Conservation (phyloP, 169 alveolate genomes). For the Neospora caninum region DNA sequence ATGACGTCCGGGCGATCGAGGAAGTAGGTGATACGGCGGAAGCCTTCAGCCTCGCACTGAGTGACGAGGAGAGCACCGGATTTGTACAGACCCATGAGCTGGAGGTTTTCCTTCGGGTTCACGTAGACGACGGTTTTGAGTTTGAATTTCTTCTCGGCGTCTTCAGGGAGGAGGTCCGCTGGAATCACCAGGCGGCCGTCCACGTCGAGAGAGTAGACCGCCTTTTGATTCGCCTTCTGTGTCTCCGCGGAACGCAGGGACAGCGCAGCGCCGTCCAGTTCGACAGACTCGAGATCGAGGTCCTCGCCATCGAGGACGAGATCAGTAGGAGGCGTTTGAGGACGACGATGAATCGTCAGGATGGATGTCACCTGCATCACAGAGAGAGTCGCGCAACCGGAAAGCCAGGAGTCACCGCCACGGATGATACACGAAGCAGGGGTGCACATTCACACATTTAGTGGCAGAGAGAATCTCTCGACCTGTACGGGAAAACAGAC, state of each 20-base stretch:
- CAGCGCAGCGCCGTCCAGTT: slow-evolving; percentile 78
- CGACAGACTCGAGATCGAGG: slow-evolving; percentile 80
- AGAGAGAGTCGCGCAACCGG: no score
- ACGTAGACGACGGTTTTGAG: slow-evolving; percentile 73
- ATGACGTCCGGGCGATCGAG: slow-evolving; percentile 93
- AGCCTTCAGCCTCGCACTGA: slow-evolving; percentile 94
- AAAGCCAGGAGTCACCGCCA: no score
- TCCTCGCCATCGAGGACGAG: slow-evolving; percentile 89
- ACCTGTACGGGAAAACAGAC: no score
- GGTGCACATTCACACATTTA: no score
- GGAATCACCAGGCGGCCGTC: slow-evolving; percentile 70
- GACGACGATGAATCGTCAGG: slow-evolving; percentile 32
- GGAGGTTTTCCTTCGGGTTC: slow-evolving; percentile 70
- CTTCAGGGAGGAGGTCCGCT: slow-evolving; percentile 62
- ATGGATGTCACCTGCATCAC: slow-evolving; percentile 40
- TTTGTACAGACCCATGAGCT: slow-evolving; percentile 79
- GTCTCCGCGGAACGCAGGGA: neutral
- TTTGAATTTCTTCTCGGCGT: slow-evolving; percentile 68
- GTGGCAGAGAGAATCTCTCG: no score
- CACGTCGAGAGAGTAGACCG: slow-evolving; percentile 67
- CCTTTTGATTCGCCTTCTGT: slow-evolving; percentile 58
- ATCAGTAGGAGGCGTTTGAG: slow-evolving; percentile 78
- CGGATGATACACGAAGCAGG: no score
- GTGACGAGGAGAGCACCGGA: slow-evolving; percentile 87
- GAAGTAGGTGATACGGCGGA: slow-evolving; percentile 89